These are phyloP conservation scores for Exophiala bonariae DNA, from an alignment of 2,329 filamentous ascomycete genomes.

Conservation along the genomic window DNA sequence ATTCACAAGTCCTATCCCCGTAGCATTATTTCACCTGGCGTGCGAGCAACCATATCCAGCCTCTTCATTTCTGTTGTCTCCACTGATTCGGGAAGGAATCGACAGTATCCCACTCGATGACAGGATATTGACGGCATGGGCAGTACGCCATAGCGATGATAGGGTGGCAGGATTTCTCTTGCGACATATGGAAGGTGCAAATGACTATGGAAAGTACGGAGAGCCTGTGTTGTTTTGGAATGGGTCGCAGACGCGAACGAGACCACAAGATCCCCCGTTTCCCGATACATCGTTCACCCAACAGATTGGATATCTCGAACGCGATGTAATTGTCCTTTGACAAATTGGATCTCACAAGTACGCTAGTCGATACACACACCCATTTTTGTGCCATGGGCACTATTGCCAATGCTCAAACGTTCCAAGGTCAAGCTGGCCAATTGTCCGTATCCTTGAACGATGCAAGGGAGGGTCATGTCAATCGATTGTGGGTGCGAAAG, in stretches of 20 bases:
- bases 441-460: no score
- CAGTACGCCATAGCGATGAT: conserved; percentile 6
- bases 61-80: conserved; percentile 5
- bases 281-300: conserved; percentile 1
- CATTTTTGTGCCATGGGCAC: no score
- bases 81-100: conserved; percentile 19
- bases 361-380: no score
- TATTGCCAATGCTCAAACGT: no score
- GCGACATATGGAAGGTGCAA: conserved; percentile 15
- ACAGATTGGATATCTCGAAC: conserved; percentile 7
- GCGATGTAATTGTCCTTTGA: conserved; percentile 3
- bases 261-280: background rate
- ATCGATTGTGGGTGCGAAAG: no score
- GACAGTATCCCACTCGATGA: conserved; percentile 21
- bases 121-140: conserved; percentile 21
- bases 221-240: conserved; percentile 3
- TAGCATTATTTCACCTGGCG: conserved; percentile 23
- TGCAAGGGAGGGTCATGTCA: no score
- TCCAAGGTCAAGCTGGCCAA: no score
- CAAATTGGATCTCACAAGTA: no score
- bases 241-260: background rate
- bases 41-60: background rate
- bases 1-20: conserved; percentile 12
- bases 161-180: conserved; percentile 17
- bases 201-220: conserved; percentile 2